phyloP scores from a whole-genome alignment of 2,329 filamentous ascomycete species.

The Sclerotiophoma versabilis region DNA sequence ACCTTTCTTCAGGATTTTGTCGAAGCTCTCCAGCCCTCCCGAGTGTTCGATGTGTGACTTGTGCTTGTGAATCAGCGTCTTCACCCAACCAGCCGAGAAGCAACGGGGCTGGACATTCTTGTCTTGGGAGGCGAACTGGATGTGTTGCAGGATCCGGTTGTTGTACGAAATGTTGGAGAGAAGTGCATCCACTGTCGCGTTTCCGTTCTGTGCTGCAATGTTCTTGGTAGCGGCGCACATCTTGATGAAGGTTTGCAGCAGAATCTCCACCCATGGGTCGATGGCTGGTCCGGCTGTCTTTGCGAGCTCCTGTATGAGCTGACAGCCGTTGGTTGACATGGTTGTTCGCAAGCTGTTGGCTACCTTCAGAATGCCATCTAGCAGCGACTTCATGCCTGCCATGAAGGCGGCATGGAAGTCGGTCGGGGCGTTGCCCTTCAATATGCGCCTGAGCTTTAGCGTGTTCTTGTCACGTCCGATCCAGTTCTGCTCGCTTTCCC shows the following conservation, averaged over 20 bases:
- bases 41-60: slow-evolving; percentile 84
- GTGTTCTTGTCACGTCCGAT: slow-evolving; percentile 82
- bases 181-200: slow-evolving; percentile 79
- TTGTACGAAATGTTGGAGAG: slow-evolving; percentile 82
- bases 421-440: slow-evolving; percentile 81
- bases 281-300: slow-evolving; percentile 76
- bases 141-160: slow-evolving; percentile 81
- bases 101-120: slow-evolving; percentile 89
- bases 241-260: slow-evolving; percentile 89
- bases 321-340: slow-evolving; percentile 84
- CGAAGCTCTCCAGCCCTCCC: slow-evolving; percentile 81
- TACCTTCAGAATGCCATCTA: slow-evolving; percentile 90
- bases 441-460: slow-evolving; percentile 75
- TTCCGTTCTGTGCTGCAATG: slow-evolving; percentile 85
- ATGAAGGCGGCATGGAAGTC: slow-evolving; percentile 79
- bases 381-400: slow-evolving; percentile 71
- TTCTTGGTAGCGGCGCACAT: slow-evolving; percentile 90
- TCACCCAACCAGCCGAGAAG: slow-evolving; percentile 83
- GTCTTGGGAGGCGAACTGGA: slow-evolving; percentile 83
- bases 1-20: slow-evolving; percentile 88
- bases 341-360: slow-evolving; percentile 86
- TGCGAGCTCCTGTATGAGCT: slow-evolving; percentile 83
- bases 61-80: slow-evolving; percentile 81
- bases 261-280: slow-evolving; percentile 87
- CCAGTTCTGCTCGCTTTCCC: slow-evolving; percentile 92